Evolutionary conservation across 192 early-diverging fungal genomes (phyloP).

Genomic region (Coemansia sp.): DNA sequence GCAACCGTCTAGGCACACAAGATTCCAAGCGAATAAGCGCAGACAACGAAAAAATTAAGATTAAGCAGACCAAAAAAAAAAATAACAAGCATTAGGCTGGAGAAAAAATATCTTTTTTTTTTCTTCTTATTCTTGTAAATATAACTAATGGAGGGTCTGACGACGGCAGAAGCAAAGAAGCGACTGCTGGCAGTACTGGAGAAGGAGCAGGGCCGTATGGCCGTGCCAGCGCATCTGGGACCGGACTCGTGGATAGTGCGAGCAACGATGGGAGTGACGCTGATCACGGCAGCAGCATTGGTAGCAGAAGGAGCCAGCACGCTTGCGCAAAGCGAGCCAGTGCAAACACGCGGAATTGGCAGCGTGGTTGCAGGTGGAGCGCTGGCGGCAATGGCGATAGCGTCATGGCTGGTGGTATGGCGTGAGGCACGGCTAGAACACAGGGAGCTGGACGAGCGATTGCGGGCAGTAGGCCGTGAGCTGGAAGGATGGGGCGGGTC

Average conservation of each 20-base stretch:
- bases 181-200: conserved; percentile 26
- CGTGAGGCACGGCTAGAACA: conserved; percentile 35
- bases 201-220: conserved; percentile 15
- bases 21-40: no score
- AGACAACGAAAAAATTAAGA: background rate
- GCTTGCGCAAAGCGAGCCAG: conserved; percentile 16
- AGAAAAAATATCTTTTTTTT: conserved; percentile 1
- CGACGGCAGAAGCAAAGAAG: conserved; percentile 26
- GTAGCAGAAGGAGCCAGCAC: conserved; percentile 30
- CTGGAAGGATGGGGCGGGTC: conserved; percentile 43
- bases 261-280: conserved; percentile 10
- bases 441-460: conserved; percentile 30
- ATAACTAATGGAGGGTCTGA: conserved; percentile 14
- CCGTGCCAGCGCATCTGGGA: conserved; percentile 32
- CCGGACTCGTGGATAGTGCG: conserved; percentile 11
- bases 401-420: conserved; percentile 15
- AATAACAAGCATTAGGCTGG: background rate
- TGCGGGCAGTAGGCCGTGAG: conserved; percentile 33
- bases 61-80: background rate
- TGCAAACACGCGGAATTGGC: conserved; percentile 33
- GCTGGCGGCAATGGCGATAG: conserved; percentile 5
- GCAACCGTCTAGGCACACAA: no score
- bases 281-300: conserved; percentile 1
- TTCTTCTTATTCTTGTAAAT: conserved; percentile 2
- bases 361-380: conserved; percentile 26